phyloP scores from a whole-genome alignment of 768 basidiomycete species.

The Gloeostereum incarnatum region DNA sequence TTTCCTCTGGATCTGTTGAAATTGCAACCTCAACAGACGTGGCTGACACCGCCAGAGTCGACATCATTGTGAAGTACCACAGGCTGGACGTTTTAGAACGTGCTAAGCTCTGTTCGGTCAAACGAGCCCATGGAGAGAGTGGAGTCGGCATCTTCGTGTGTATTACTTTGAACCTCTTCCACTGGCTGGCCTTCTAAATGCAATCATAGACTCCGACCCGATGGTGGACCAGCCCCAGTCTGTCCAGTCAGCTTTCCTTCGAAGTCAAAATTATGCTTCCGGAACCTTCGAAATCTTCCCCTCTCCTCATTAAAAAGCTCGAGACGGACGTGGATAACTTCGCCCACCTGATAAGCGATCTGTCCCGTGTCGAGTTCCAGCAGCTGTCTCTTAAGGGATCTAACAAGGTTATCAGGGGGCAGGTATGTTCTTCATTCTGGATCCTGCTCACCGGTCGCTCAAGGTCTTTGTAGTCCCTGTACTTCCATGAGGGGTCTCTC shows the following conservation, averaged over 20 bases:
- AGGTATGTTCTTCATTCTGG: slow-evolving; percentile 14
- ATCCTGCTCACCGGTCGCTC: no score
- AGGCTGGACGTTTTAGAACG: slow-evolving; percentile 11
- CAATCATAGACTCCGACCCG: slow-evolving; percentile 22
- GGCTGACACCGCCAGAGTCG: slow-evolving; percentile 15
- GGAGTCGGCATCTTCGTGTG: slow-evolving; percentile 29
- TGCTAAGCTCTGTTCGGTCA: slow-evolving; percentile 20
- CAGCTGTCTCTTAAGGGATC: slow-evolving; percentile 22
- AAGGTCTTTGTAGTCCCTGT: no score
- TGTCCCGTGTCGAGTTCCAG: slow-evolving; percentile 27
- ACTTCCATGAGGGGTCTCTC: no score
- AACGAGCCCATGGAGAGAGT: slow-evolving; percentile 14
- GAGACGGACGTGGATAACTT: slow-evolving; percentile 32
- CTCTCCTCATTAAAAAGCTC: slow-evolving; percentile 28
- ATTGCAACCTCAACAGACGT: slow-evolving; percentile 14
- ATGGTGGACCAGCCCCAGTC: slow-evolving; percentile 11
- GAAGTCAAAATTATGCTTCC: slow-evolving; percentile 29
- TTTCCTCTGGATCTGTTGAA: slow-evolving; percentile 16
- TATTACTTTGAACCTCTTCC: not conserved
- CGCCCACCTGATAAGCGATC: slow-evolving; percentile 22
- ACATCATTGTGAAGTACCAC: slow-evolving; percentile 16
- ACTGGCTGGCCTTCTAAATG: not conserved
- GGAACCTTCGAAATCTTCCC: slow-evolving; percentile 10
- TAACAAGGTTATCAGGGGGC: slow-evolving; percentile 22
- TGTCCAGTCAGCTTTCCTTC: slow-evolving; percentile 22